phyloP scores from a whole-genome alignment of 2,329 filamentous ascomycete species.

The Diaporthe nobilis region DNA sequence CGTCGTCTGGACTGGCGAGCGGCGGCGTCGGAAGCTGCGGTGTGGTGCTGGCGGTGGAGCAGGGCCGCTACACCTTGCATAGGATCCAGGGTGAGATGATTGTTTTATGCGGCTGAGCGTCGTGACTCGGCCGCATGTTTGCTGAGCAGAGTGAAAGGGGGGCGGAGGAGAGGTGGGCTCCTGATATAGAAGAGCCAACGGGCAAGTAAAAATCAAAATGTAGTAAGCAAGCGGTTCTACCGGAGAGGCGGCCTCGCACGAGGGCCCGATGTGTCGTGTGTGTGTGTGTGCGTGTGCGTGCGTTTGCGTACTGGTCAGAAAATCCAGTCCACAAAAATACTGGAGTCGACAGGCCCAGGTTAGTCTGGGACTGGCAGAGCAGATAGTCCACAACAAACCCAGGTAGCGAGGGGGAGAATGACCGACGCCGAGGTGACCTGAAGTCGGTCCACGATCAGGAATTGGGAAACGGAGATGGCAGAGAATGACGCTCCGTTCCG shows the following conservation, averaged over 20 bases:
- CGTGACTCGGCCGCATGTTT: slow-evolving; percentile 70
- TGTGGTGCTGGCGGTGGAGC: slow-evolving; percentile 51
- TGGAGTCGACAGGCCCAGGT: neutral
- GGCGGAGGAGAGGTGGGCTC: neutral
- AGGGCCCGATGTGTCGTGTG: slow-evolving; percentile 20
- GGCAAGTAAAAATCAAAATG: neutral
- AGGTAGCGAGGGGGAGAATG: neutral
- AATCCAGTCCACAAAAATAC: neutral
- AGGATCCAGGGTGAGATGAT: slow-evolving; percentile 70
- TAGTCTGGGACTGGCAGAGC: no score
- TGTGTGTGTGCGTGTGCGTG: neutral
- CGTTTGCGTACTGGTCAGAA: neutral
- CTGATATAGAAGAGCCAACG: slow-evolving; percentile 22
- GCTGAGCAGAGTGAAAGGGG: slow-evolving; percentile 41
- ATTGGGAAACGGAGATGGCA: slow-evolving; percentile 2
- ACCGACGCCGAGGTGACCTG: slow-evolving; percentile 28
- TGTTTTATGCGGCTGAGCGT: slow-evolving; percentile 66
- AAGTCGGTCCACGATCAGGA: slow-evolving; percentile 17
- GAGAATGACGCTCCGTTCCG: slow-evolving; percentile 27
- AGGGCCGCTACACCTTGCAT: slow-evolving; percentile 58
- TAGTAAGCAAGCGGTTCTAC: slow-evolving; percentile 11
- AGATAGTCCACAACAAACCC: neutral
- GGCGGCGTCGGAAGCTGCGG: slow-evolving; percentile 46
- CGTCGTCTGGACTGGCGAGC: slow-evolving; percentile 64
- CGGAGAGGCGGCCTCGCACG: slow-evolving; percentile 32